Percentiles rank a stretch among this genome's conserved stretches.
These are phyloP conservation scores for Pythium aphanidermatum DNA, from an alignment of 352 stramenopile species.

Conservation along the genomic window DNA sequence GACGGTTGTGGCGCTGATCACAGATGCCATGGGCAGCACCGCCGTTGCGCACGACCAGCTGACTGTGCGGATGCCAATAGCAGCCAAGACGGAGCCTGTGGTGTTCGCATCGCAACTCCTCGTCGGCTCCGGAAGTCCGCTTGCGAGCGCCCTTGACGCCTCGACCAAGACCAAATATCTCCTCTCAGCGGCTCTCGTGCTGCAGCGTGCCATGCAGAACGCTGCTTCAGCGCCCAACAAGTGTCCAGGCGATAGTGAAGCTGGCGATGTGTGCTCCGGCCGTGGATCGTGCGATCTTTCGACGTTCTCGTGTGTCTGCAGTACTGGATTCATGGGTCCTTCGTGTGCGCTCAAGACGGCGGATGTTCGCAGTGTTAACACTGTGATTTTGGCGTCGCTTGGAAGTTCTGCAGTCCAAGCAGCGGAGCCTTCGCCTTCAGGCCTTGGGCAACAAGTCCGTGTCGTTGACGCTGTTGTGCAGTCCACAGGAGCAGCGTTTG, in stretches of 20 bases:
- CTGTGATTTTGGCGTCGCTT: conserved; percentile 39
- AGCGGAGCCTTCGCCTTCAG: conserved; percentile 34
- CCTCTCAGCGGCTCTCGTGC: conserved; percentile 36
- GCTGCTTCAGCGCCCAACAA: neutral
- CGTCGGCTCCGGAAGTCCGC: neutral
- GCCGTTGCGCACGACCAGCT: conserved; percentile 32
- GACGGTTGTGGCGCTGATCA: conserved; percentile 54
- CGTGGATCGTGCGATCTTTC: conserved; percentile 27
- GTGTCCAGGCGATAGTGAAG: conserved; percentile 9
- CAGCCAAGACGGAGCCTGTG: conserved; percentile 28
- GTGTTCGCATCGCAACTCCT: conserved; percentile 35
- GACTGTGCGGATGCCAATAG: conserved; percentile 30
- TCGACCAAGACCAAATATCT: conserved; percentile 29
- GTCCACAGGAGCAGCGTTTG: conserved; percentile 28
- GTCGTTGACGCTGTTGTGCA: conserved; percentile 41
- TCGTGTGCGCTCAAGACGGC: conserved; percentile 34
- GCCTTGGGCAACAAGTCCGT: conserved; percentile 45
- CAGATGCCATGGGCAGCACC: conserved; percentile 31
- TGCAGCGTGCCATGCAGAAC: conserved; percentile 29
- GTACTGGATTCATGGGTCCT: conserved; percentile 31
- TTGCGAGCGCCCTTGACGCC: conserved; percentile 13
- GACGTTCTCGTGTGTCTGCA: conserved; percentile 26
- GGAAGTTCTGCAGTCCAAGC: conserved; percentile 10
- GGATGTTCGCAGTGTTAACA: conserved; percentile 31
- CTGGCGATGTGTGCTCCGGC: conserved; percentile 21